Conservation (phyloP, 2,329 filamentous ascomycete genomes). For the Curvularia spicifera region DNA sequence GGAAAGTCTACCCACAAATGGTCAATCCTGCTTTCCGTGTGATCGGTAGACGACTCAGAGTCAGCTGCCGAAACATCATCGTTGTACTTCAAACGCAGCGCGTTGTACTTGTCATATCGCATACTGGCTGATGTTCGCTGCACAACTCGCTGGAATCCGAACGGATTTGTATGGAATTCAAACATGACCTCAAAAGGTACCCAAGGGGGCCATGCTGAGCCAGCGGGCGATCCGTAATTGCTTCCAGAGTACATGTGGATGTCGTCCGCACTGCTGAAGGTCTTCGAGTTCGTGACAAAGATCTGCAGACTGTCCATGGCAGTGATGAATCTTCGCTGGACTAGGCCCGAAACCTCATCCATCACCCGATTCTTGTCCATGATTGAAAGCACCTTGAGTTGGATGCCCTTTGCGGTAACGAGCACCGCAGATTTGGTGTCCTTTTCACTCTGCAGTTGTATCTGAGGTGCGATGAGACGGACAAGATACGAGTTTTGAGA, state of each 20-base stretch:
- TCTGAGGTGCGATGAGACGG: conserved; percentile 93
- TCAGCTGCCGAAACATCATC: conserved; percentile 81
- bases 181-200: conserved; percentile 99
- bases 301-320: conserved; percentile 98
- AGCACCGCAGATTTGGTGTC: conserved; percentile 96
- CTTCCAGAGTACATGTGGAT: conserved; percentile 94
- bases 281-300: conserved; percentile 94
- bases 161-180: conserved; percentile 90
- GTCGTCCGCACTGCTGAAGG: conserved; percentile 78
- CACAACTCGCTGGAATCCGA: conserved; percentile 97
- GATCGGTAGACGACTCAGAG: conserved; percentile 57
- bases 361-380: conserved; percentile 95
- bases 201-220: conserved; percentile 96
- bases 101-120: conserved; percentile 98
- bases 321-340: conserved; percentile 90
- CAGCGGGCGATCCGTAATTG: conserved; percentile 82
- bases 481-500: conserved; percentile 94
- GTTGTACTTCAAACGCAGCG: conserved; percentile 93
- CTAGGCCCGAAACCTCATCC: conserved; percentile 91
- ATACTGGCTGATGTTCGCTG: conserved; percentile 95
- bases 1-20: conserved; percentile 98
- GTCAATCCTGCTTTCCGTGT: conserved; percentile 81
- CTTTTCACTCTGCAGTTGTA: conserved; percentile 97
- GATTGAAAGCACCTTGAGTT: conserved; percentile 94
- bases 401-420: conserved; percentile 97